phyloP scores from a whole-genome alignment of 495 filamentous ascomycete genomes.

The Penicillium samsonianum region DNA sequence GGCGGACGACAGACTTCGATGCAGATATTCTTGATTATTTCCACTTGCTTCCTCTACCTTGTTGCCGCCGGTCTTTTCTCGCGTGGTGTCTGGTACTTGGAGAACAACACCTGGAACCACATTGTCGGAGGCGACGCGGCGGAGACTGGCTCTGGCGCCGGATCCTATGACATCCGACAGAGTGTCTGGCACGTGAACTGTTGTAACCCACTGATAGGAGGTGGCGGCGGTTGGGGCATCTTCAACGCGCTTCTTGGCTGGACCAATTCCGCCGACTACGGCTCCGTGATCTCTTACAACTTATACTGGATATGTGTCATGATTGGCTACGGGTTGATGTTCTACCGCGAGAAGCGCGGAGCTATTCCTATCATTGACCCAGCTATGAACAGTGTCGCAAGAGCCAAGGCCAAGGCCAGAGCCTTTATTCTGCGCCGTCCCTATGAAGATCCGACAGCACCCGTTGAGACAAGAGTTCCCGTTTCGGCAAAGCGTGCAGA shows the following conservation, averaged over 20 bases:
- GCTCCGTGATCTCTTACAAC: constrained; percentile 80
- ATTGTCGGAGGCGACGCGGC: constrained; percentile 69
- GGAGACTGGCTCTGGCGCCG: constrained; percentile 74
- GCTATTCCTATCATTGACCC: constrained; percentile 29
- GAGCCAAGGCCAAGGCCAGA: constrained; percentile 20
- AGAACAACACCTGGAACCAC: constrained; percentile 65
- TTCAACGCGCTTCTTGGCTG: constrained; percentile 83
- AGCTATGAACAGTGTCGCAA: constrained; percentile 10
- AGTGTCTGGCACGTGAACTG: constrained; percentile 95
- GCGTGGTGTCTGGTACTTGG: constrained; percentile 70
- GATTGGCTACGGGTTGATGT: constrained; percentile 28
- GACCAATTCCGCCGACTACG: constrained; percentile 87
- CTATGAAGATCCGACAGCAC: constrained; percentile 9
- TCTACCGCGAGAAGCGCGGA: constrained; percentile 29
- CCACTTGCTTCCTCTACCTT: constrained; percentile 82
- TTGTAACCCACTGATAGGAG: constrained; percentile 70
- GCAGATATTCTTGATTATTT: constrained; percentile 77
- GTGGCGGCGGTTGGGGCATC: constrained; percentile 84
- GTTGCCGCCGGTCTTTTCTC: constrained; percentile 86
- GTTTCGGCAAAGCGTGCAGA: neutral
- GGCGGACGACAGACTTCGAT: constrained; percentile 65
- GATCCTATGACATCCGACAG: constrained; percentile 81
- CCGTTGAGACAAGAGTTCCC: neutral
- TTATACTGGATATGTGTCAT: constrained; percentile 68
- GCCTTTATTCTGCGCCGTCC: constrained; percentile 27